Evolutionary conservation across 2,329 filamentous ascomycete genomes (phyloP), one percentile per base, ranked within the genome.

Genomic region (Colletotrichum gigasporum): DNA sequence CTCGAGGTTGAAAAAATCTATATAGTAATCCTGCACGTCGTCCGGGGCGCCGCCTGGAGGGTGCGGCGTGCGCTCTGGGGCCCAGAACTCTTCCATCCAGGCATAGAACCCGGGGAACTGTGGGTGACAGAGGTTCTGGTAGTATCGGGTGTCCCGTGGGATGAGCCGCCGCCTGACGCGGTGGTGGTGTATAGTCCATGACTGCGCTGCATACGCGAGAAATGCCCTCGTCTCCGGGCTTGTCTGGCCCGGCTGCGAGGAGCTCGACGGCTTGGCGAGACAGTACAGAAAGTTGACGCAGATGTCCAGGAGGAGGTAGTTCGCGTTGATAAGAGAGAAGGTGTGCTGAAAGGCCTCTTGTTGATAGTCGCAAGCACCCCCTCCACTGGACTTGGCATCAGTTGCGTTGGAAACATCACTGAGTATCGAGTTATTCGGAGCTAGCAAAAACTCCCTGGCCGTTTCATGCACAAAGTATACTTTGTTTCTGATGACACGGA

Each of bases 381-480:
- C n/a, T n/a, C n/a, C n/a, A n/a, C n/a, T n/a, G n/a, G n/a, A n/a
- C 9, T 10, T 11, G 24, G 18, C 22, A 14, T 26, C n/a, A n/a
- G n/a, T n/a, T n/a, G n/a, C n/a, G n/a, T n/a, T n/a, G n/a, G n/a
- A n/a, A n/a, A n/a, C n/a, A n/a, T n/a, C n/a, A n/a, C n/a, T n/a
- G n/a, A n/a, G n/a, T n/a, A n/a, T n/a, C n/a, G 58, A 30, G 30
- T 9, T 16, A 3, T 44, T 48, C 11, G 9, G 11, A 12, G 11
- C 30, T 9, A 70, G 63, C 3, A 71, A 57, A 39, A 70, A 71
- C 48, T 70, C 70, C 16, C 65, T 63, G 5, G 68, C 69, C 16
- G 70, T 72, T 30, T 70, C 63, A 35, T 71, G 71, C 3, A 69
- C 68, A 10, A 71, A 56, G 26, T 70, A 70, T 4, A 71, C 66